Percentiles rank a stretch among this genome's conserved stretches.
Evolutionary conservation across 805 yeast species (phyloP).

Genomic region (Yamadazyma kitorensis): DNA sequence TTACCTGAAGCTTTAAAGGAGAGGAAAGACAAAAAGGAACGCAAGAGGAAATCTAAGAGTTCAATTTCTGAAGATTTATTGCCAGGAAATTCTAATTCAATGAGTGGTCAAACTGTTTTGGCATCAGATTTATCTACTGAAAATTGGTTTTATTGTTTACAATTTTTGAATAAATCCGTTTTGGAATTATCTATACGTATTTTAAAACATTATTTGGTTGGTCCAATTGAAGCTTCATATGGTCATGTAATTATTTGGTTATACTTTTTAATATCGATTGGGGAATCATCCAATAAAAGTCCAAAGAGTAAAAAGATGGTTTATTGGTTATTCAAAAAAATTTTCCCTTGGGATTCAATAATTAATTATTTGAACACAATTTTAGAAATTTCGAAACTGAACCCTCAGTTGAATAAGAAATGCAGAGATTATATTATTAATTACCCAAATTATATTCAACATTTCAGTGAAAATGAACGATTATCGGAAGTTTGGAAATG

Average conservation of each 20-base stretch:
- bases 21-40: conserved; percentile 68
- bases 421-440: conserved; percentile 19
- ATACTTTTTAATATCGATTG: conserved; percentile 65
- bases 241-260: conserved; percentile 78
- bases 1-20: conserved; percentile 71
- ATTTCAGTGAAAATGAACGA: conserved; percentile 57
- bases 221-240: conserved; percentile 68
- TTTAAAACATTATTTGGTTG: conserved; percentile 60
- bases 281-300: conserved; percentile 47
- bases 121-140: conserved; percentile 33
- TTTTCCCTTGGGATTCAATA: conserved; percentile 69
- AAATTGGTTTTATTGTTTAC: conserved; percentile 59
- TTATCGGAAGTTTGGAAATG: conserved; percentile 80
- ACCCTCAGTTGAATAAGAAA: conserved; percentile 20
- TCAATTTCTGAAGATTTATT: conserved; percentile 15
- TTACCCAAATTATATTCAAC: conserved; percentile 41
- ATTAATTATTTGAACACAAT: conserved; percentile 62
- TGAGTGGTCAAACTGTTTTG: conserved; percentile 28
- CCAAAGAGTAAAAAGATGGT: conserved; percentile 49
- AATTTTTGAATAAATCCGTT: conserved; percentile 59
- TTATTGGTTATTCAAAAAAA: conserved; percentile 48
- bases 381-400: conserved; percentile 32
- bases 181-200: conserved; percentile 68
- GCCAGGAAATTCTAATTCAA: conserved; percentile 16
- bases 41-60: conserved; percentile 47